Base-by-base conservation (phyloP, 768 basidiomycete species). In the Serendipita indica region DNA sequence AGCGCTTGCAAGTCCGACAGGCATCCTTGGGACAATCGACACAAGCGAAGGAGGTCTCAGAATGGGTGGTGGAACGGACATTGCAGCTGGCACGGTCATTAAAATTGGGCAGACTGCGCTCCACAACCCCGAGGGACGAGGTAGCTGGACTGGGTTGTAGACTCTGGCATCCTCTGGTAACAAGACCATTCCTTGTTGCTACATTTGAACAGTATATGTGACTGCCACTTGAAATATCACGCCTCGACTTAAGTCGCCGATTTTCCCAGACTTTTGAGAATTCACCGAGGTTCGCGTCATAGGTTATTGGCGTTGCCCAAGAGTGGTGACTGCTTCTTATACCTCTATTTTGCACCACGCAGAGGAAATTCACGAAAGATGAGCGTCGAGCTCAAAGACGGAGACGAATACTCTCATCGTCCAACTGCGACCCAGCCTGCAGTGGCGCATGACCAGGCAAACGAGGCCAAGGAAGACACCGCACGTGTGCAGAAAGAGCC, bases 81-180 rank as follows among this genome's bases (percentile, higher is more conserved):
- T 60, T 13, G 62, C 20, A 1, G 37, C 7, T 20, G 41, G 52
- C 12, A 35, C 57, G 22, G 25, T 70, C 37, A 61, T 98, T 52
- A 97, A 98, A 71, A 93, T 99, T 67, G 90, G 93, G 3, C 92
- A 97, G 71, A 93, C 91, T 32, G 80, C 80, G 63, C 69, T 99
- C 67, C 94, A 96, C 66, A 99, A 98, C 70, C 82, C 92, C 0
- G 79, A 81, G 1, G 94, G 94, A 2, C 76, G 86, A 46, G 87
- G 89, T 65, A 92, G 89, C 65, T 98, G 88, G 89, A 92, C 96
- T 60, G 94, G 94, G 18, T 71, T 93, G 39, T 84, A 70, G 69
- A 37, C 28, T n/a, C n/a, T 4, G 58, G 16, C 7, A 27, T 60
- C 41, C 18, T n/a, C n/a, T n/a, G n/a, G n/a, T n/a, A n/a, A n/a